These are phyloP conservation scores for Calocera viscosa DNA, from an alignment of 768 basidiomycete species.

Conservation along the genomic window DNA sequence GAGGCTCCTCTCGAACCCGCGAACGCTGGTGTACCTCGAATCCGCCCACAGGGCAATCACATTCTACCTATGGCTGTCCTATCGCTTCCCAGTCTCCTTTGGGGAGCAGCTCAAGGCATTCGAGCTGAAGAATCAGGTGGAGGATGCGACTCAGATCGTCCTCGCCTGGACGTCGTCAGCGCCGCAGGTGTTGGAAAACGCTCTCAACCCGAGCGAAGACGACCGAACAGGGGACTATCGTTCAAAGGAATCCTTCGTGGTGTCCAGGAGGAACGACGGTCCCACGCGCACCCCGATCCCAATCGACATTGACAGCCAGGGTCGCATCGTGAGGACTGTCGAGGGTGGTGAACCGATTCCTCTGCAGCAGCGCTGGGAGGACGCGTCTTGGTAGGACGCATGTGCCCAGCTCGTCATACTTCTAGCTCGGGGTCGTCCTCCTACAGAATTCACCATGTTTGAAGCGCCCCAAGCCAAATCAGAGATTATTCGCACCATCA, in stretches of 20 bases:
- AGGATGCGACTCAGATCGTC: conserved; percentile 52
- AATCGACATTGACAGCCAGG: neutral
- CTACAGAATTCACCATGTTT: neutral
- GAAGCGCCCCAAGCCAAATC: neutral
- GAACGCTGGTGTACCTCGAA: conserved; percentile 40
- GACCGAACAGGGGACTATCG: neutral
- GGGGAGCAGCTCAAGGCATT: conserved; percentile 39
- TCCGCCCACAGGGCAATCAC: conserved; percentile 62
- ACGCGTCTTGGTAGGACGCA: neutral
- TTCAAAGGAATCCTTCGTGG: neutral
- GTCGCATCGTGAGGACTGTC: neutral
- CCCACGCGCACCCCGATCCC: neutral
- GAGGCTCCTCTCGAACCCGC: neutral
- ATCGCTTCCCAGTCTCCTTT: conserved; percentile 58
- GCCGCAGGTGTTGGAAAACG: neutral
- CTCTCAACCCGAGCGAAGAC: neutral
- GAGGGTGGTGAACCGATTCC: neutral
- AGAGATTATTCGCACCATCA: neutral
- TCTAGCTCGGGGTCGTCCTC: neutral
- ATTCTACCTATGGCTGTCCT: conserved; percentile 74
- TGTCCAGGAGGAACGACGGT: neutral
- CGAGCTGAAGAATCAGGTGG: conserved; percentile 47
- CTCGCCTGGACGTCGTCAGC: neutral
- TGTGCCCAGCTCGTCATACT: neutral
- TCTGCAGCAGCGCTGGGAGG: neutral